phyloP scores from a whole-genome alignment of 2,329 filamentous ascomycete species.

The Calonectria honghensis region DNA sequence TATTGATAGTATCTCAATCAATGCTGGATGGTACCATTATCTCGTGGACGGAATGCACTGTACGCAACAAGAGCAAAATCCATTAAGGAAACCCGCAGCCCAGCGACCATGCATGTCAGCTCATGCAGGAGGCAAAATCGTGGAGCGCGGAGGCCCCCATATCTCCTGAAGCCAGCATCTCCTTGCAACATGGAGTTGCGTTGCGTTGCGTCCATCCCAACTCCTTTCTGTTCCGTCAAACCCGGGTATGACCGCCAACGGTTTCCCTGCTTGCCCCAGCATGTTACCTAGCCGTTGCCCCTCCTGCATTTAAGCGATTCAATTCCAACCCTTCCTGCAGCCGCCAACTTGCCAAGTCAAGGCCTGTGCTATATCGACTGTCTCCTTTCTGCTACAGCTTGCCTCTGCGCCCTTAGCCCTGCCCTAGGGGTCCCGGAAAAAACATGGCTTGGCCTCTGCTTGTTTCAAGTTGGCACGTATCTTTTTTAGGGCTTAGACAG shows the following conservation, averaged over 20 bases:
- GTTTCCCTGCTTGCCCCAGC: constrained; percentile 31
- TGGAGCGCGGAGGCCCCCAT: constrained; percentile 36
- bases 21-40: constrained; percentile 41
- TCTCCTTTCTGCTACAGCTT: constrained; percentile 30
- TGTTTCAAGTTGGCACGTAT: constrained; percentile 52
- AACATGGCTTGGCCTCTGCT: constrained; percentile 43
- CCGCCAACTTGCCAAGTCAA: constrained; percentile 19
- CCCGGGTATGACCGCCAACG: constrained; percentile 43
- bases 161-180: constrained; percentile 40
- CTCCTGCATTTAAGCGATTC: constrained; percentile 37
- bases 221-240: constrained; percentile 41
- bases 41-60: constrained; percentile 18
- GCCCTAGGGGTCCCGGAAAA: constrained; percentile 20
- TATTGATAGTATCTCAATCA: constrained; percentile 43
- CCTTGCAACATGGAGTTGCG: constrained; percentile 45
- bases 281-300: constrained; percentile 3
- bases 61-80: constrained; percentile 30
- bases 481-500: constrained; percentile 44
- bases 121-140: constrained; percentile 45
- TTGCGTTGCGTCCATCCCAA: constrained; percentile 43
- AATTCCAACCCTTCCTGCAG: constrained; percentile 21
- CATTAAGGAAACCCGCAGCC: constrained; percentile 25
- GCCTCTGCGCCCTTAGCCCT: constrained; percentile 15
- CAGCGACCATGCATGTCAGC: constrained; percentile 49
- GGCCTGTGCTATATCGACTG: constrained; percentile 14